Evolutionary conservation across 805 yeast genomes (phyloP).

Genomic region (Grigorovia transvaalensis): DNA sequence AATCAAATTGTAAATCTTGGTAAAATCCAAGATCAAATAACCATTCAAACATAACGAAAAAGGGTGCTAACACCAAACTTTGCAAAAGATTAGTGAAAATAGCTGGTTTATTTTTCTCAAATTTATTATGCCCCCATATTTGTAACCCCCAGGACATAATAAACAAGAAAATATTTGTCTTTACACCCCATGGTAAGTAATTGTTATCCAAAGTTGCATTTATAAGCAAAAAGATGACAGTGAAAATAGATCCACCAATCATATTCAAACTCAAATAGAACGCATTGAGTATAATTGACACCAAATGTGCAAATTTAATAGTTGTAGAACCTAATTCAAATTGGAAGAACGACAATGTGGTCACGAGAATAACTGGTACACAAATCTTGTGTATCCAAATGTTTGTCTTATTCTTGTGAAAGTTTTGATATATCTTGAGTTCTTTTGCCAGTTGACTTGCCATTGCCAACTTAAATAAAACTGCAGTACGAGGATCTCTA

Average conservation of each 20-base stretch:
- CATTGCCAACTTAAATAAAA: too few species aligned
- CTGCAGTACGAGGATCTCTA: too few species aligned
- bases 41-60: slow-evolving; percentile 71
- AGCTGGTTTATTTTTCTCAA: slow-evolving; percentile 81
- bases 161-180: not conserved
- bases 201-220: slow-evolving; percentile 15
- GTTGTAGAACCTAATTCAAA: slow-evolving; percentile 7
- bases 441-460: slow-evolving; percentile 27
- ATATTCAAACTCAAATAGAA: slow-evolving; percentile 55
- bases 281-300: slow-evolving; percentile 26
- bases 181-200: slow-evolving; percentile 7
- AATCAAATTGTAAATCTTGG: slow-evolving; percentile 23
- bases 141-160: slow-evolving; percentile 33
- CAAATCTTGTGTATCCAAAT: slow-evolving; percentile 68
- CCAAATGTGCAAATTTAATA: slow-evolving; percentile 38
- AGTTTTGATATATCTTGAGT: slow-evolving; percentile 49
- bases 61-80: slow-evolving; percentile 85
- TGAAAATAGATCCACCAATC: slow-evolving; percentile 37
- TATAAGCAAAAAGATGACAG: slow-evolving; percentile 31
- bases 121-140: slow-evolving; percentile 77
- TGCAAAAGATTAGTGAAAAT: slow-evolving; percentile 71
- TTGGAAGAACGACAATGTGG: slow-evolving; percentile 28
- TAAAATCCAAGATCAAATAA: slow-evolving; percentile 59
- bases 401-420: slow-evolving; percentile 46
- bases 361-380: slow-evolving; percentile 64